These are phyloP conservation scores for Phytophthora foliorum DNA, from an alignment of 352 stramenopile species.

Conservation along the genomic window DNA sequence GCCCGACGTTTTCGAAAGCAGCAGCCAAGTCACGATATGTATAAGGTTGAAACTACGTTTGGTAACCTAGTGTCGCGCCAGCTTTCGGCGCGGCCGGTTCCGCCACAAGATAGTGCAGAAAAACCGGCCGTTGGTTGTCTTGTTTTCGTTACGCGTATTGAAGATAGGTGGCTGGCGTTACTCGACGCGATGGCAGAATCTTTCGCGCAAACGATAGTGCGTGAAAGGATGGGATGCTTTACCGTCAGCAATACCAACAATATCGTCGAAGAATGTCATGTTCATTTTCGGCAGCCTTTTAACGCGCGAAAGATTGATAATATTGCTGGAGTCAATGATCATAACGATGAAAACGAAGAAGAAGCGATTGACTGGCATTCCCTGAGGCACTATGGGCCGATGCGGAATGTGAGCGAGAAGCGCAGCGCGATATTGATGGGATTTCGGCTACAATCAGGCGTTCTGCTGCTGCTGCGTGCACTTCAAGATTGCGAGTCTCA, in stretches of 20 bases:
- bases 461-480: conserved; percentile 41
- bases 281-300: conserved; percentile 42
- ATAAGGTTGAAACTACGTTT: conserved; percentile 73
- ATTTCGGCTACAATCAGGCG: conserved; percentile 37
- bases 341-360: conserved; percentile 44
- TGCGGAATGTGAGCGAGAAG: conserved; percentile 10
- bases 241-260: conserved; percentile 26
- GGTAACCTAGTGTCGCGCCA: conserved; percentile 65
- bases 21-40: conserved; percentile 51
- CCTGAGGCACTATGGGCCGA: conserved; percentile 39
- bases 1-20: conserved; percentile 50
- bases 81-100: conserved; percentile 12
- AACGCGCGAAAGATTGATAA: conserved; percentile 15
- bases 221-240: conserved; percentile 45
- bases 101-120: neutral
- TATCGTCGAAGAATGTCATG: conserved; percentile 46
- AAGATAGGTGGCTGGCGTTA: conserved; percentile 54
- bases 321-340: conserved; percentile 29
- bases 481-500: conserved; percentile 7
- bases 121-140: conserved; percentile 9
- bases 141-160: conserved; percentile 33
- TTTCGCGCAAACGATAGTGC: conserved; percentile 25
- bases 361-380: conserved; percentile 71
- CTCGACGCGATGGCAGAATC: conserved; percentile 39
- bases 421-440: conserved; percentile 40